Conservation (phyloP, 768 basidiomycete species). For the Suillus placidus region DNA sequence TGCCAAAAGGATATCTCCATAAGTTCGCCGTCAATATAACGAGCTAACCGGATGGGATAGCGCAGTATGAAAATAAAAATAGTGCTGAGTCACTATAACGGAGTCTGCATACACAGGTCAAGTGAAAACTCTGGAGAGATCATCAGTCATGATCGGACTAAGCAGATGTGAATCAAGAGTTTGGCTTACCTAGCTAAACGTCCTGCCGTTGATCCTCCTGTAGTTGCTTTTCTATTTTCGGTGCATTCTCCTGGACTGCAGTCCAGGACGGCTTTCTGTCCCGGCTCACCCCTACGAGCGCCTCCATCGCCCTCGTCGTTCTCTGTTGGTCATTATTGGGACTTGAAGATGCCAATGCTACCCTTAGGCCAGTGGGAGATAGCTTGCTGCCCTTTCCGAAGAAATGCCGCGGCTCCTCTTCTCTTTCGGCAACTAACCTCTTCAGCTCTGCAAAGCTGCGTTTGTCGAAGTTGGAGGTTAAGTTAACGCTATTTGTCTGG, state of each 20-base stretch:
- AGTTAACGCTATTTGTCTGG: background rate
- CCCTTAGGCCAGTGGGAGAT: background rate
- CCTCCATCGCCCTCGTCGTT: slow-evolving; percentile 26
- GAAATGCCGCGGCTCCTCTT: slow-evolving; percentile 20
- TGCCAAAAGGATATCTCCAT: background rate
- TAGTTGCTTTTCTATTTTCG: slow-evolving; percentile 22
- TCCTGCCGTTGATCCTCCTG: slow-evolving; percentile 16
- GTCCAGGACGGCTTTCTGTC: slow-evolving; percentile 37
- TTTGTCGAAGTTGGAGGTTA: background rate
- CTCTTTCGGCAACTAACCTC: background rate
- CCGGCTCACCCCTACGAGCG: slow-evolving; percentile 31
- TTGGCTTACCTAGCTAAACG: slow-evolving; percentile 1
- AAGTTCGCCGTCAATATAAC: background rate
- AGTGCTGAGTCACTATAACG: background rate
- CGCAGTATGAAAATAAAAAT: background rate
- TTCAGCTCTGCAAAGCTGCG: slow-evolving; percentile 17
- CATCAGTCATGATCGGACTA: background rate
- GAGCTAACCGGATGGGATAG: background rate
- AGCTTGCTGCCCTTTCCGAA: slow-evolving; percentile 25
- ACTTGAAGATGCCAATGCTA: background rate
- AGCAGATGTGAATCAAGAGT: background rate
- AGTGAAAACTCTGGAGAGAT: background rate
- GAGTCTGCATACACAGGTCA: background rate
- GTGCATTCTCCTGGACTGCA: slow-evolving; percentile 32
- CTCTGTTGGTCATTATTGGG: slow-evolving; percentile 20